Conservation (phyloP, 305 asterid genomes). For the Striga hermonthica region DNA sequence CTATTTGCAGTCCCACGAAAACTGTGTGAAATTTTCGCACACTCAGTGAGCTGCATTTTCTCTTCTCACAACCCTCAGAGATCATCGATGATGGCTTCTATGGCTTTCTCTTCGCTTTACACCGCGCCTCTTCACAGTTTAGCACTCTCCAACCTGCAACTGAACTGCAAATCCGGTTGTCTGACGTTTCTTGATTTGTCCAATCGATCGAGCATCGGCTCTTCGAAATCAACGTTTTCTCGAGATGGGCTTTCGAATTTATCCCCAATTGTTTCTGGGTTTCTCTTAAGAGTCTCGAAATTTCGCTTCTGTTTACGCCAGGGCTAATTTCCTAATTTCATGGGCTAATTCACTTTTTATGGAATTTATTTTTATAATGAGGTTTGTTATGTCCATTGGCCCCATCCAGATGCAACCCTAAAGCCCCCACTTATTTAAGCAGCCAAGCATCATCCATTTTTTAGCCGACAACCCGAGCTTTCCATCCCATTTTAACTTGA, state of each 20-base stretch:
- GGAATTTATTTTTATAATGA: too few relatives aligned
- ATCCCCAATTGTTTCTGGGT: slow-evolving; percentile 39
- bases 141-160: slow-evolving; percentile 36
- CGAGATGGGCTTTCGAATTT: slow-evolving; percentile 51
- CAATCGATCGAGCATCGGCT: slow-evolving; percentile 34
- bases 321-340: too few relatives aligned
- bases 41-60: not conserved
- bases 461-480: too few relatives aligned
- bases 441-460: too few relatives aligned
- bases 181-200: slow-evolving; percentile 39
- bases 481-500: too few relatives aligned
- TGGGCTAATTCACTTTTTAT: too few relatives aligned
- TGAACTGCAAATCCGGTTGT: slow-evolving; percentile 33
- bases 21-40: slow-evolving; percentile 2
- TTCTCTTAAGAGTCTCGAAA: slow-evolving; percentile 47
- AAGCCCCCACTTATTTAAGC: too few relatives aligned
- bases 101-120: slow-evolving; percentile 56
- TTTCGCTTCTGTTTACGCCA: slow-evolving; percentile 49
- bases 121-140: slow-evolving; percentile 41
- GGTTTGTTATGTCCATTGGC: too few relatives aligned
- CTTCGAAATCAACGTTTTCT: slow-evolving; percentile 49
- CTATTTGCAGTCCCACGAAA: not conserved
- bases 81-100: slow-evolving; percentile 33
- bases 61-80: not conserved
- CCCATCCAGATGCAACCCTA: too few relatives aligned